Evolutionary conservation across 2,329 filamentous ascomycete genomes (phyloP), one percentile per base, ranked within the genome.

Genomic region (Drechslerella stenobrocha): DNA sequence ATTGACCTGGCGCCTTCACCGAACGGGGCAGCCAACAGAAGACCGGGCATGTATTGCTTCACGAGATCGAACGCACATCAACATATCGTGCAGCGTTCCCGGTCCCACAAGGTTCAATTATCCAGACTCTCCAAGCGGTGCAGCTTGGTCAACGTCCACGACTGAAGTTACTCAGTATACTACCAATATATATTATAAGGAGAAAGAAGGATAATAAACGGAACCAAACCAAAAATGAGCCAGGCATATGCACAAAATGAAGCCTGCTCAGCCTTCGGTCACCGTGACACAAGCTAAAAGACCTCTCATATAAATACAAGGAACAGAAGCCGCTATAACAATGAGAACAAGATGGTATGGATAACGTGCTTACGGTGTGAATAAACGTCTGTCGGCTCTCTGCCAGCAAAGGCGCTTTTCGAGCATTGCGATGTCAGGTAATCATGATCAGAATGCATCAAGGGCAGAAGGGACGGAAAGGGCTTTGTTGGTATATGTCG

Each of bases 231-330:
- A 30, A 11, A 30, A 11, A 44, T 18, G 30, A 59, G 40, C 34
- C 20, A 18, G 20, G 6, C 37, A 45, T 6, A 45, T 45, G 32
- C 9, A 20, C n/a, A 45, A 18, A 55, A n/a, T 18, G 18, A n/a
- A 13, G 4, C 9, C 37, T 18, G 4, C 7, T 20, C 37, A 18
- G 6, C 15, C 9, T n/a, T 13, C 34, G n/a, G 7, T 37, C 37
- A 18, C 22, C 4, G 15, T 37, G 13, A 37, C 13, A 42, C 22
- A 20, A 20, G 37, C 15, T 18, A 5, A 18, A 42, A 20, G 15
- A 20, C 37, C 9, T 20, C 9, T 42, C 37, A 67, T 67, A 67
- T 67, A 60, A 67, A 52, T 66, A 66, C 61, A 66, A 40, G 37
- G 47, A 63, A 57, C 44, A 4, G 15, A 30, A 30, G 44, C 15